These are phyloP conservation scores for Drosera spatulata DNA, from an alignment of 179 eudicot genomes.

Conservation along the genomic window DNA sequence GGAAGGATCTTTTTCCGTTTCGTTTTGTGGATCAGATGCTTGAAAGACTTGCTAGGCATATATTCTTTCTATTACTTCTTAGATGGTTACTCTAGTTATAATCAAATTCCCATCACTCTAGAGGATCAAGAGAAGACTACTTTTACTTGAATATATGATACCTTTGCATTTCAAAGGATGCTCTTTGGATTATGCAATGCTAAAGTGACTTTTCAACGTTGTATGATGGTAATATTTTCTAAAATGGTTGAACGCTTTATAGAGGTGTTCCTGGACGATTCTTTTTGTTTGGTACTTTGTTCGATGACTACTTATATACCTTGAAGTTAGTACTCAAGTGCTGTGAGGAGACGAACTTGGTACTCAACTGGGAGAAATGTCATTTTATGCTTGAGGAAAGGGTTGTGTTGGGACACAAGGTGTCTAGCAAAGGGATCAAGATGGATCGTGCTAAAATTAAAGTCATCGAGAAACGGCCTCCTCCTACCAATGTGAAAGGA, in stretches of 20 bases:
- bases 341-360: not conserved
- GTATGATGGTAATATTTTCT: too few species aligned
- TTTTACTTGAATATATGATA: not conserved
- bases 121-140: not conserved
- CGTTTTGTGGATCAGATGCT: too few species aligned
- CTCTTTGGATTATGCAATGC: too few species aligned
- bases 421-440: not conserved
- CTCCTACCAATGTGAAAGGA: not conserved
- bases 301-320: not conserved
- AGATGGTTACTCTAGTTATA: too few species aligned
- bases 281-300: not conserved
- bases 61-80: not conserved
- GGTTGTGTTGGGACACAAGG: not conserved
- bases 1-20: not conserved
- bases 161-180: too few species aligned
- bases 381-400: not conserved
- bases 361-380: not conserved
- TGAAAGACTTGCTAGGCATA: not conserved
- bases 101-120: too few species aligned
- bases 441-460: not conserved
- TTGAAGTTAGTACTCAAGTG: not conserved
- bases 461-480: not conserved
- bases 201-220: too few species aligned
- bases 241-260: too few species aligned
- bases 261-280: too few species aligned